Base-by-base conservation (phyloP, 306 rosid genomes). In the Senna siamea region DNA sequence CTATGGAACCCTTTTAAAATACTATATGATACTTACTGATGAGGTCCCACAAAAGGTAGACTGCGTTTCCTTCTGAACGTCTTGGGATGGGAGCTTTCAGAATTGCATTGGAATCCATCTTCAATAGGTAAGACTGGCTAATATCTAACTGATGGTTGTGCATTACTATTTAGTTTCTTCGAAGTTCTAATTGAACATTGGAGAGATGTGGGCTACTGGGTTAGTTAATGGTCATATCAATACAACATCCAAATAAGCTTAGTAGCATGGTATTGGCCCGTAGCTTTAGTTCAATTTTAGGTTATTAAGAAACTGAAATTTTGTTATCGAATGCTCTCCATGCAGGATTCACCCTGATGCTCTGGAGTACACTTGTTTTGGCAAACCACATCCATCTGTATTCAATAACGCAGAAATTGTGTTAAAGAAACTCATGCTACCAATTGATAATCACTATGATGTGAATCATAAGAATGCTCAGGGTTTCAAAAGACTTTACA, bases 71-170 rank as follows among this genome's bases (percentile, higher is more conserved):
- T 72, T 79, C 92, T 65, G 96, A 88, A 79, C 98, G 97, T 77
- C 76, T 93, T 81, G 96, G 98, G 54, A 74, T 93, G 96, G 98
- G 98, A 79, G 97, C 97, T 85, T 93, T 91, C 92, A 86, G 97
- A 70, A 90, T 91, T 78, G 97, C 97, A 66, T 66, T 91, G 72
- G 97, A 93, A 81, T 84, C 98, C 78, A 81, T 93, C 83, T 91
- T 89, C 86, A 89, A 86, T 69, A 78, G 84, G 98, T 91, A 84
- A 76, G 83, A 18, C 64, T 52, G 79, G 57, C 62, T 13, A 69
- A 74, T 50, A 50, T 73, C 66, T n/a, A 22, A 67, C 67, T 19
- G 17, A 12, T 55, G 37, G 23, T 34, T 52, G n/a, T 10, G 19
- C 63, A 37, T 69, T 70, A 35, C 62, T 7, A 51, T 65, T 57